These are phyloP conservation scores for Lachancea nothofagi DNA, from an alignment of 805 yeast genomes.

Conservation along the genomic window DNA sequence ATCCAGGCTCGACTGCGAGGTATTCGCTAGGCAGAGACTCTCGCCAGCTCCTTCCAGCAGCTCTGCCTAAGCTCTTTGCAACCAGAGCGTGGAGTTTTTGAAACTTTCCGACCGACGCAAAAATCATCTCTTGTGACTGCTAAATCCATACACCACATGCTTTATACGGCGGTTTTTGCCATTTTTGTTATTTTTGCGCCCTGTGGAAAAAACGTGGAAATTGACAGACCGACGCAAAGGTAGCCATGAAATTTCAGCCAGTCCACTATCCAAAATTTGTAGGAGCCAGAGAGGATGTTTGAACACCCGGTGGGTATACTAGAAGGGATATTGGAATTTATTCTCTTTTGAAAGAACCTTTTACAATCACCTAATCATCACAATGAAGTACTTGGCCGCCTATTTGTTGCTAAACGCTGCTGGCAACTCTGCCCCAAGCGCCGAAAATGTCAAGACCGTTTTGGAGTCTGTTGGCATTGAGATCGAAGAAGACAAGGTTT, in stretches of 20 bases:
- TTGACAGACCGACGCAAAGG: too few relatives aligned
- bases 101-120: not conserved
- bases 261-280: too few relatives aligned
- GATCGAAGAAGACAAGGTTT: constrained; percentile 83
- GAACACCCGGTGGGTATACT: too few relatives aligned
- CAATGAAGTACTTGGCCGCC: constrained; percentile 99
- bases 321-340: too few relatives aligned
- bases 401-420: constrained; percentile 96
- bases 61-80: not conserved
- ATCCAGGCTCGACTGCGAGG: not conserved
- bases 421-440: constrained; percentile 92
- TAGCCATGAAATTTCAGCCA: too few relatives aligned
- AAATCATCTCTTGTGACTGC: not conserved
- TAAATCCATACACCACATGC: constrained; percentile 5
- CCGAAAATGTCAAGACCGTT: constrained; percentile 82
- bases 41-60: not conserved
- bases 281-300: too few relatives aligned
- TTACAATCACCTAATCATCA: too few relatives aligned
- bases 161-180: not conserved
- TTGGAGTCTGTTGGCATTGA: constrained; percentile 95
- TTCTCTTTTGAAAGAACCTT: too few relatives aligned
- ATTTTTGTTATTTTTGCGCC: too few relatives aligned
- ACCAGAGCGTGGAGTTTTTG: not conserved
- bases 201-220: too few relatives aligned
- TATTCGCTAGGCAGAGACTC: not conserved